Evolutionary conservation across 768 basidiomycete species (phyloP), one percentile per base, ranked within the genome.

Genomic region (Termitomyces bulborhizus): DNA sequence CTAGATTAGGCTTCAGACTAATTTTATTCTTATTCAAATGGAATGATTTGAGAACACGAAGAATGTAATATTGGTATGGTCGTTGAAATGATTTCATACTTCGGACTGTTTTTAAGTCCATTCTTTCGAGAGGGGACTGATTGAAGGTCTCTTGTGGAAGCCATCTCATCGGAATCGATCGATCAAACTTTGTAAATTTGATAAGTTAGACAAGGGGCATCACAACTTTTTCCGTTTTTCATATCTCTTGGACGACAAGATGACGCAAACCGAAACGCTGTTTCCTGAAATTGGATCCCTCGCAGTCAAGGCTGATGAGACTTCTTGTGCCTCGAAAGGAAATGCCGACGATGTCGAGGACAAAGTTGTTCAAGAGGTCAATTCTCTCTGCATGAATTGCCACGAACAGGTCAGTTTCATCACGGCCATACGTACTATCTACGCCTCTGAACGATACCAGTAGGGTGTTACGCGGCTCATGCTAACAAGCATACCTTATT

Each of bases 361-460:
- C 29, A 76, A 78, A 52, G 83, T 83, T 0, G 80, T 95, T 9
- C 81, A 94, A 62, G 86, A 92, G 70, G 79, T 98, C 57, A 90
- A 93, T 56, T 94, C 91, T 12, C 73, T 98, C 27, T 98, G 97
- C 72, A 96, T 98, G 92, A 81, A 81, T 68, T 99, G 97, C 66
- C 78, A 81, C 43, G 83, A 98, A 69, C 88, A 98, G 82, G 96
- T 90, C 60, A 67, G 81, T 67, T 26, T 49, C 32, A 39, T 18
- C 39, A 4, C 48, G 26, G 16, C 9, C 5, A 26, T 39, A 16
- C 34, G 15, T 18, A 18, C 39, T 8, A 39, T 46, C 29, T 11
- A 51, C 54, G 54, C 58, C 50, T 59, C 63, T 68, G 57, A 65
- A 62, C 42, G 51, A 51, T 56, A 53, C 48, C 57, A 69, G 62